phyloP scores from a whole-genome alignment of 2,329 filamentous ascomycete genomes.

The Bisporella sp. region DNA sequence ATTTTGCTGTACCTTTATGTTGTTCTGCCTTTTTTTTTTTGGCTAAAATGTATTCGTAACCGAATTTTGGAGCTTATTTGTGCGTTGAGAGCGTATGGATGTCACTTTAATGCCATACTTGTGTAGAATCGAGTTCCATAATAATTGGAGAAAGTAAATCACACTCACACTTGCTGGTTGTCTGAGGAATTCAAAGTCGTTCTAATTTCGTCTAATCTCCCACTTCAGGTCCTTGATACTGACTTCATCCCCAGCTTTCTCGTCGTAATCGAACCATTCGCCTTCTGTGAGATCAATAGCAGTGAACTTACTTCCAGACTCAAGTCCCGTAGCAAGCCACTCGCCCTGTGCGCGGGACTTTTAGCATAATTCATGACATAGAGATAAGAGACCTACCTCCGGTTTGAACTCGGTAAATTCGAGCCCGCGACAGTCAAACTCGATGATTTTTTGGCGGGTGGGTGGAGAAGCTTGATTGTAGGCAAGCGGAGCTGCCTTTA shows the following conservation, averaged over 20 bases:
- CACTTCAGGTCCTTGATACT: constrained; percentile 86
- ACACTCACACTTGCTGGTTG: too few species aligned
- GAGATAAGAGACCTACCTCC: constrained; percentile 54
- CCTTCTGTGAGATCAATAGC: constrained; percentile 78
- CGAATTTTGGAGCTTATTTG: too few species aligned
- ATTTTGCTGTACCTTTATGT: too few species aligned
- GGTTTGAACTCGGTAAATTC: constrained; percentile 89
- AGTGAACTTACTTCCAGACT: constrained; percentile 75
- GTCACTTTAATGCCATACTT: too few species aligned
- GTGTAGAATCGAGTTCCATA: too few species aligned
- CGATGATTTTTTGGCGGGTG: constrained; percentile 72
- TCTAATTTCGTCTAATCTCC: constrained; percentile 51
- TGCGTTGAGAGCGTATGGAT: too few species aligned
- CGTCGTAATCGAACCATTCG: constrained; percentile 98
- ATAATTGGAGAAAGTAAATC: too few species aligned
- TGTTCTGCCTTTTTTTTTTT: too few species aligned
- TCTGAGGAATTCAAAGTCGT: not conserved
- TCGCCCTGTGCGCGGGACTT: constrained; percentile 56
- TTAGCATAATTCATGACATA: not conserved
- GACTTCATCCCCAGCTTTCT: constrained; percentile 86
- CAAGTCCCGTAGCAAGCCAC: constrained; percentile 76
- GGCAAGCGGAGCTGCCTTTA: constrained; percentile 64
- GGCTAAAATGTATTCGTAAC: too few species aligned
- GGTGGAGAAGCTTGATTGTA: constrained; percentile 68
- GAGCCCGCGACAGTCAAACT: constrained; percentile 88